phyloP scores from a whole-genome alignment of 495 filamentous ascomycete genomes.

The Aspergillus steynii region DNA sequence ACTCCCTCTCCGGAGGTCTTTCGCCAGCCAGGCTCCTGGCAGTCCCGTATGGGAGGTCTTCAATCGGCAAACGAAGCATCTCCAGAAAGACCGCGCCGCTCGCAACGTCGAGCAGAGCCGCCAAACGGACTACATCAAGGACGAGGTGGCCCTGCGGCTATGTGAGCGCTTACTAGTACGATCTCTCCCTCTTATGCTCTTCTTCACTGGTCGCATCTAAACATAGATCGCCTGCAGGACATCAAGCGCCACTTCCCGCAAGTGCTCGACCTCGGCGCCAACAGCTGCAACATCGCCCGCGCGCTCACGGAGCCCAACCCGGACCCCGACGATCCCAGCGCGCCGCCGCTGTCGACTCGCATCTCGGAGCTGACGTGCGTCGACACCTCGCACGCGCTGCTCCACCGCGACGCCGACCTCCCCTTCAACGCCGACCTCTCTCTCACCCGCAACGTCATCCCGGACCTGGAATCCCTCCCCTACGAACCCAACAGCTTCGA shows the following conservation, averaged over 20 bases:
- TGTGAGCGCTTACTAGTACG: constrained; percentile 82
- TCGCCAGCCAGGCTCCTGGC: constrained; percentile 75
- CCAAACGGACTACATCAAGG: constrained; percentile 84
- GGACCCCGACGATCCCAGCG: constrained; percentile 54
- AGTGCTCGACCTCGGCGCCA: constrained; percentile 92
- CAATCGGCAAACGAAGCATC: constrained; percentile 79
- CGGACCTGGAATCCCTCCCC: constrained; percentile 69
- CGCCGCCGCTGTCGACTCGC: constrained; percentile 63
- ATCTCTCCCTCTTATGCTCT: constrained; percentile 6
- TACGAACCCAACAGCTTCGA: constrained; percentile 80
- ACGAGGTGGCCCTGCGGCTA: constrained; percentile 83
- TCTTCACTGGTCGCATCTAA: neutral
- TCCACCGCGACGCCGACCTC: constrained; percentile 77
- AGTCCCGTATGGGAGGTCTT: constrained; percentile 85
- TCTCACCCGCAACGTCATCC: constrained; percentile 69
- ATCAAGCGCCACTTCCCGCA: constrained; percentile 83
- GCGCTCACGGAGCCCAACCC: constrained; percentile 69
- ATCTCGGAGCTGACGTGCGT: constrained; percentile 74
- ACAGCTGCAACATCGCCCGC: constrained; percentile 90
- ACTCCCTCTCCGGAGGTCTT: constrained; percentile 45
- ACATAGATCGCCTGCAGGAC: constrained; percentile 53
- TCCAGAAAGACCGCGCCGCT: constrained; percentile 88
- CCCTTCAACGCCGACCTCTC: constrained; percentile 73
- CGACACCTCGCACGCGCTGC: constrained; percentile 74
- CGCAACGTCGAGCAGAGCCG: constrained; percentile 67